Percentiles rank a stretch among this genome's conserved stretches.
Evolutionary conservation across 225 moss, liverwort and hornwort genomes (phyloP).

Genomic region (Physcomitrellopsis africana): DNA sequence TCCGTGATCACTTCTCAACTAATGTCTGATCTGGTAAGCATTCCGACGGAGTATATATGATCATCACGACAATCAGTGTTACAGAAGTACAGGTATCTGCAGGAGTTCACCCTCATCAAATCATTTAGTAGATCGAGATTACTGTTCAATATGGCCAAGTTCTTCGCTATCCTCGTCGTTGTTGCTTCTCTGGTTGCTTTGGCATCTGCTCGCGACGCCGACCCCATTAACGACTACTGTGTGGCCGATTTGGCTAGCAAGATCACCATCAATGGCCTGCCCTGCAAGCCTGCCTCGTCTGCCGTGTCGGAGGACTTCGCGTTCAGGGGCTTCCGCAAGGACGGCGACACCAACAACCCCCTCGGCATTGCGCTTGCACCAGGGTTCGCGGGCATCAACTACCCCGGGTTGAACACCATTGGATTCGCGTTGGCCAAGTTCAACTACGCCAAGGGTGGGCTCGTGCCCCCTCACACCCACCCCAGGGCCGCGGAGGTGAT

Average conservation of each 20-base stretch:
- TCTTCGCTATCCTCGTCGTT: not conserved
- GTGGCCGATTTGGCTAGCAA: slow-evolving; percentile 15
- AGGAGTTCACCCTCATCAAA: too few species aligned
- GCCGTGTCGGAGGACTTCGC: not conserved
- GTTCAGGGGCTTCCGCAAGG: slow-evolving; percentile 8
- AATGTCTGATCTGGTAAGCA: too few species aligned
- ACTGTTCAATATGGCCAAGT: slow-evolving; percentile 18
- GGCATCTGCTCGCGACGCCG: not conserved
- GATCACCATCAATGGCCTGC: not conserved
- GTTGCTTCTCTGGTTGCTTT: not conserved
- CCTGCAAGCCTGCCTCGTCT: slow-evolving; percentile 3
- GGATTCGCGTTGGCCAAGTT: slow-evolving; percentile 32
- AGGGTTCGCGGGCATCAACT: slow-evolving; percentile 27
- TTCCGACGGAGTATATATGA: too few species aligned
- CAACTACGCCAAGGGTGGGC: slow-evolving; percentile 34
- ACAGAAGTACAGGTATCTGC: too few species aligned
- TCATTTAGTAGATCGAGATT: too few species aligned
- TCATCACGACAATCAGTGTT: too few species aligned
- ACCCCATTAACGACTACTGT: slow-evolving; percentile 31
- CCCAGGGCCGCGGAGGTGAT: slow-evolving; percentile 34
- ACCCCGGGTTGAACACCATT: slow-evolving; percentile 31
- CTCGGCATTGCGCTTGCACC: slow-evolving; percentile 24
- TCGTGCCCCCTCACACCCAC: slow-evolving; percentile 45
- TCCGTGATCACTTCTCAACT: too few species aligned
- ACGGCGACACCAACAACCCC: slow-evolving; percentile 23